phyloP scores from a whole-genome alignment of 495 filamentous ascomycete species.

The Copromyces sp. region DNA sequence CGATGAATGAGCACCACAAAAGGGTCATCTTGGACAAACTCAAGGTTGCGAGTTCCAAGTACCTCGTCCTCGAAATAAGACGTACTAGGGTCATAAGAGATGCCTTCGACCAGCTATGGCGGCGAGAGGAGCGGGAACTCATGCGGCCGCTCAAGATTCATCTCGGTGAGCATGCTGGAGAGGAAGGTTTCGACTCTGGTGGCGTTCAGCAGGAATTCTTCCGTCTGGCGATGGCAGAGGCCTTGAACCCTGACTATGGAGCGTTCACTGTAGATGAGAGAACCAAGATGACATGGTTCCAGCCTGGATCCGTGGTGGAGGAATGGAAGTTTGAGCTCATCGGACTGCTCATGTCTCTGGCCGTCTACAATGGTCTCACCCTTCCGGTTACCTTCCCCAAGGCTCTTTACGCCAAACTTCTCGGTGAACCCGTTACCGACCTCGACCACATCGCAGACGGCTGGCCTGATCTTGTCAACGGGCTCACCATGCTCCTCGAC shows the following conservation, averaged over 20 bases:
- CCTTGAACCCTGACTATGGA: conserved; percentile 63
- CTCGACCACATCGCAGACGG: conserved; percentile 72
- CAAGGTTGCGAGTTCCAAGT: conserved; percentile 53
- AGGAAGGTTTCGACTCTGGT: conserved; percentile 86
- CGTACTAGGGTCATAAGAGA: conserved; percentile 62
- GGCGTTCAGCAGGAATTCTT: conserved; percentile 97
- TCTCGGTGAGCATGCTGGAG: conserved; percentile 67
- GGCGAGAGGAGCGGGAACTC: conserved; percentile 70
- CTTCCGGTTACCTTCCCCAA: conserved; percentile 80
- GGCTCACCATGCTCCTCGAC: conserved; percentile 56
- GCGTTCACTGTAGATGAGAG: conserved; percentile 63
- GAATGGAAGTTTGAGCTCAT: conserved; percentile 85
- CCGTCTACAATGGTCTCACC: conserved; percentile 90
- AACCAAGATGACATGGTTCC: conserved; percentile 78
- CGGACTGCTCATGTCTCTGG: conserved; percentile 76
- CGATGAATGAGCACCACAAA: conserved; percentile 32
- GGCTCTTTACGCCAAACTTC: conserved; percentile 71
- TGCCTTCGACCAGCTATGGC: conserved; percentile 81
- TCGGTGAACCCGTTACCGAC: conserved; percentile 53
- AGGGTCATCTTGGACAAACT: conserved; percentile 49
- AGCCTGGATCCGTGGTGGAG: conserved; percentile 66
- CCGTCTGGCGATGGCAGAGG: conserved; percentile 65
- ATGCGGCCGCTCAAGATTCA: conserved; percentile 79
- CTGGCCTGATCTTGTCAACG: conserved; percentile 71
- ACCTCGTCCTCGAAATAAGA: conserved; percentile 66